Evolutionary conservation across 2,329 filamentous ascomycete species (phyloP).

Genomic region (Venturia pyrina): DNA sequence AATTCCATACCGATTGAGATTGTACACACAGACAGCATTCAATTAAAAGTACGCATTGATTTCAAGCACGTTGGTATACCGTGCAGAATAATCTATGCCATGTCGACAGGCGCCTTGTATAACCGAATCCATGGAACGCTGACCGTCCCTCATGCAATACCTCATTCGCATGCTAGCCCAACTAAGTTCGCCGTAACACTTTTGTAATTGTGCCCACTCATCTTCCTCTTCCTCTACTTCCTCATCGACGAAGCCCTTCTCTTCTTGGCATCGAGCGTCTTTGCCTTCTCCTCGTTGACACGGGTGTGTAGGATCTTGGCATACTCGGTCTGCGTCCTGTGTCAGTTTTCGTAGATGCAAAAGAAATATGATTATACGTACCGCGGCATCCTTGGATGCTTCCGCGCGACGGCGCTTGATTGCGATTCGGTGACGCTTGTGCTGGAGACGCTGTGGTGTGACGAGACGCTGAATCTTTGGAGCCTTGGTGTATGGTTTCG

Average conservation of each 20-base stretch:
- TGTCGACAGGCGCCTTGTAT: neutral
- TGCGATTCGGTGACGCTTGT: constrained; percentile 96
- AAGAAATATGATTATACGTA: constrained; percentile 44
- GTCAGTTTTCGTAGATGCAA: constrained; percentile 26
- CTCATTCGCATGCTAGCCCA: neutral
- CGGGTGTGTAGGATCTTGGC: constrained; percentile 93
- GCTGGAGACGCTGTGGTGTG: constrained; percentile 98
- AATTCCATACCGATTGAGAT: neutral
- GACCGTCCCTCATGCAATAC: neutral
- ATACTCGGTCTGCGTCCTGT: constrained; percentile 72
- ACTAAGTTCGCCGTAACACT: neutral
- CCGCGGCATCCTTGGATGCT: constrained; percentile 97
- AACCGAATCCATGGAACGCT: neutral
- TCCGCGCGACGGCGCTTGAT: constrained; percentile 98
- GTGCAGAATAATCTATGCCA: constrained; percentile 3
- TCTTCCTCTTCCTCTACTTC: constrained; percentile 48
- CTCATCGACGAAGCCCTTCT: constrained; percentile 85
- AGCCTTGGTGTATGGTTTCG: constrained; percentile 98
- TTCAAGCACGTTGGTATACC: neutral
- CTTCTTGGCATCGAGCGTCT: constrained; percentile 92
- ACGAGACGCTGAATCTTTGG: constrained; percentile 99
- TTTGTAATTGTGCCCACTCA: neutral
- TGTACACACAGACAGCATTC: neutral
- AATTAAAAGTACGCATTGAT: constrained; percentile 2
- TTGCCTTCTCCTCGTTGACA: constrained; percentile 89